These are phyloP conservation scores for Trametes cingulata DNA, from an alignment of 768 basidiomycete genomes.

Conservation along the genomic window DNA sequence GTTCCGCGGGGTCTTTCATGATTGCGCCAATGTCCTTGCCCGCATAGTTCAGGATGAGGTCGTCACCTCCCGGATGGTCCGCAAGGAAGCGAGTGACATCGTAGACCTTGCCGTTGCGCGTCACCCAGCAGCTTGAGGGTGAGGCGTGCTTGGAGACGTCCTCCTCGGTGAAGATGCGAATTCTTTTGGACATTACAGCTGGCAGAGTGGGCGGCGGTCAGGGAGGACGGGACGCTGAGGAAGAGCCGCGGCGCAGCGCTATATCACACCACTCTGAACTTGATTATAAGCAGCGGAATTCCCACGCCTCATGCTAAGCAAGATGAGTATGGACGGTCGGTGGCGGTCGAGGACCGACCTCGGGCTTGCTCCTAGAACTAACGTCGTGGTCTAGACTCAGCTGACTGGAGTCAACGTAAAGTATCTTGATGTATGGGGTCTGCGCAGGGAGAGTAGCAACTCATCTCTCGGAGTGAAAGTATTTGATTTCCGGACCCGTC, in stretches of 20 bases:
- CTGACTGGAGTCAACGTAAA: no score
- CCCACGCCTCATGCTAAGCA: conserved; percentile 11
- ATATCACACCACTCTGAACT: conserved; percentile 10
- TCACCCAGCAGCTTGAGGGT: conserved; percentile 75
- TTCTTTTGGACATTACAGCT: conserved; percentile 55
- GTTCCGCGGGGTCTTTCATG: conserved; percentile 81
- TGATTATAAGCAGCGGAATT: conserved; percentile 1
- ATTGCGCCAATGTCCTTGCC: conserved; percentile 78
- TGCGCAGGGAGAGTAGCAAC: no score
- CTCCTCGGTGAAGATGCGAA: conserved; percentile 72
- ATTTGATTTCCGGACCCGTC: no score
- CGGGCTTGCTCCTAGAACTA: conserved; percentile 1
- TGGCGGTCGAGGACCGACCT: not conserved
- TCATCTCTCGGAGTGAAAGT: no score
- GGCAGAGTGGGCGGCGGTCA: conserved; percentile 8
- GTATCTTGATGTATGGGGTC: no score
- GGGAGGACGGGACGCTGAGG: not conserved
- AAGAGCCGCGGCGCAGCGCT: not conserved
- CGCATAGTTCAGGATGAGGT: conserved; percentile 79
- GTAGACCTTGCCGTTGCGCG: conserved; percentile 82
- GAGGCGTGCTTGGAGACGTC: conserved; percentile 70
- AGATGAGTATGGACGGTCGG: not conserved
- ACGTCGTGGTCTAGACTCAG: not conserved
- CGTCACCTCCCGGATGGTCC: conserved; percentile 96
- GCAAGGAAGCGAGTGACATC: conserved; percentile 81